phyloP scores from a whole-genome alignment of 2,329 filamentous ascomycete species.

The Fusarium xyrophilum region DNA sequence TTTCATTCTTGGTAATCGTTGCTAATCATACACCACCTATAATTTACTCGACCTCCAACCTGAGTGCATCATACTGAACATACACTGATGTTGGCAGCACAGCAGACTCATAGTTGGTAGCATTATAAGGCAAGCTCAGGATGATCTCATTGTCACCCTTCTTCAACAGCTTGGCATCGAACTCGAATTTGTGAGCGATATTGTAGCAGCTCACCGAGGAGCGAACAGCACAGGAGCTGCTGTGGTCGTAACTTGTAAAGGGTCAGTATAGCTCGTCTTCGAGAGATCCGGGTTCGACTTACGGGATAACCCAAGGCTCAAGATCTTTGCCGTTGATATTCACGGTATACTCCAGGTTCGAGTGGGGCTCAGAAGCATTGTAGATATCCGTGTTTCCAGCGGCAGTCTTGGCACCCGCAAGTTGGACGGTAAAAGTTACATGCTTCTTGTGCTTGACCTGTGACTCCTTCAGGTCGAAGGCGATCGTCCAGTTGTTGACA shows the following conservation, averaged over 20 bases:
- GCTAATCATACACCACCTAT: not conserved
- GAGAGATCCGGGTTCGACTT: constrained; percentile 14
- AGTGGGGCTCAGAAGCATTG: constrained; percentile 59
- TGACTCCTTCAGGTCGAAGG: constrained; percentile 55
- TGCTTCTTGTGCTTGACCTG: constrained; percentile 51
- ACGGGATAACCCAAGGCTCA: constrained; percentile 65
- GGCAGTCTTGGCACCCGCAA: constrained; percentile 67
- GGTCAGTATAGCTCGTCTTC: not conserved
- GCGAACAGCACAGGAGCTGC: constrained; percentile 64
- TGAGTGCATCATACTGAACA: constrained; percentile 70
- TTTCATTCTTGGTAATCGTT: not conserved
- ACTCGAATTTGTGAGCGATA: constrained; percentile 64
- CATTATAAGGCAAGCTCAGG: constrained; percentile 65
- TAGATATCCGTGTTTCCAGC: constrained; percentile 66
- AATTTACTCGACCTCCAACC: constrained; percentile 59
- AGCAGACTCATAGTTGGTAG: constrained; percentile 65
- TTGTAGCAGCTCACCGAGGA: constrained; percentile 69
- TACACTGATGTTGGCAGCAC: constrained; percentile 62
- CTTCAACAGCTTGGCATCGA: constrained; percentile 57
- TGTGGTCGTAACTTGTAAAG: constrained; percentile 32
- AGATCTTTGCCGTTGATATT: constrained; percentile 51
- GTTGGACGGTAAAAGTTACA: constrained; percentile 68
- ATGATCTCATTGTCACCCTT: constrained; percentile 62
- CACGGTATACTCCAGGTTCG: constrained; percentile 59
- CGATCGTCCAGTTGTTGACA: constrained; percentile 67